A percentile compares a stretch with the other conserved stretches of the same genome.
These are phyloP conservation scores for Pseudogymnoascus sp. DNA, from an alignment of 2,329 filamentous ascomycete species.

Conservation along the genomic window DNA sequence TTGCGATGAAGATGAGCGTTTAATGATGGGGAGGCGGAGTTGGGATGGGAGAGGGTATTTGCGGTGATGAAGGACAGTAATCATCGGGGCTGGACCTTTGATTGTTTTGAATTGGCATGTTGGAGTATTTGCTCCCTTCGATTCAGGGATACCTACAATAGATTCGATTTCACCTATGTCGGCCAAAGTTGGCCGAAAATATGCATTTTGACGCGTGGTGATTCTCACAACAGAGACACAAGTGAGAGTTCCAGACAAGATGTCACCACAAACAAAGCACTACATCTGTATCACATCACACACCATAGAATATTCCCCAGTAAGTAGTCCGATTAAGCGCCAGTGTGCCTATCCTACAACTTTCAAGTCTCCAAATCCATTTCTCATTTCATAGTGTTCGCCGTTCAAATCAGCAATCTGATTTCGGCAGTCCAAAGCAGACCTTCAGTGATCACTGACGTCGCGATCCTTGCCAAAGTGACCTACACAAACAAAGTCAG, in stretches of 20 bases:
- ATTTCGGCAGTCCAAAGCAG: not conserved
- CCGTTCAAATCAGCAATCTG: not conserved
- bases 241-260: not conserved
- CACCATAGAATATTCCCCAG: not conserved
- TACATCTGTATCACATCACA: not conserved
- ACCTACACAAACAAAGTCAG: not conserved
- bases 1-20: conserved; percentile 99
- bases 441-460: not conserved
- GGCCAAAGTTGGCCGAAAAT: not conserved
- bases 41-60: not conserved
- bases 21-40: conserved; percentile 29
- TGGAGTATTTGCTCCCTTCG: not conserved
- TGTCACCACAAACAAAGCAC: not conserved
- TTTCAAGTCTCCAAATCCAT: not conserved
- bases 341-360: not conserved
- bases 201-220: not conserved
- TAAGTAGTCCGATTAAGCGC: conserved; percentile 1
- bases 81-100: not conserved
- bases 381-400: not conserved
- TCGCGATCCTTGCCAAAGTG: not conserved
- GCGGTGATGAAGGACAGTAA: not conserved
- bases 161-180: not conserved
- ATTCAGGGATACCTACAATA: conserved; percentile 1
- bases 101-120: not conserved
- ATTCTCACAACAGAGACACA: not conserved